Base-by-base conservation (phyloP, 1,139 yeast species). In the Lodderomyces margitis region DNA sequence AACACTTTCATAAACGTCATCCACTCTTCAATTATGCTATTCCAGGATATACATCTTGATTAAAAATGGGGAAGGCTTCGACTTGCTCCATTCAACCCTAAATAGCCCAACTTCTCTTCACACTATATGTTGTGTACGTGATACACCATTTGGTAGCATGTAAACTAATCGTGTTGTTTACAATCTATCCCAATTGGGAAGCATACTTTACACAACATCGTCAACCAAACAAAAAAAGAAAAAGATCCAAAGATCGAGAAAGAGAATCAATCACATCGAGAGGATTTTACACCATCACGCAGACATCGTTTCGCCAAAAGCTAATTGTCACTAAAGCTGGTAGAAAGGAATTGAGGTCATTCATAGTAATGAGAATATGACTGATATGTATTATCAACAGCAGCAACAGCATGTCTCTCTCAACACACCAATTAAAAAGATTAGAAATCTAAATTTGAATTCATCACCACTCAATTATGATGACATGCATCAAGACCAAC, bases 351-450 rank as follows among this genome's bases (percentile, higher is more conserved):
- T n/a, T n/a, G n/a, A n/a, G n/a, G n/a, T n/a, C n/a, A n/a, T 27
- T 12, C 17, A 4, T 11, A 28, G 19, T n/a, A 15, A 28, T 28
- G 32, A 15, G 35, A 19, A 11, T 21, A 35, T 35, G 37, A 23
- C 37, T 9, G 37, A 35, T 5, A 35, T 31, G 4, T 35, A 23
- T 11, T 31, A 20, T 21, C 24, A 37, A 20, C 28, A 34, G 11
- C 21, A 7, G 19, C 19, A 28, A 23, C 30, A 30, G 23, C 37
- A 31, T 40, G 48, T 44, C 36, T 51, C 50, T 37, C 56, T 71
- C 38, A 65, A 56, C 43, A 71, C 77, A 0, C 77, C 77, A 16
- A 71, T 69, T 37, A 68, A 65, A 46, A 62, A 61, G 49, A 68
- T 72, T 43, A 54, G 61, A 40, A 57, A 61, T 36, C 56, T 71